Conservation (phyloP, 805 yeast species). For the Sugiyamaella floridensis region DNA sequence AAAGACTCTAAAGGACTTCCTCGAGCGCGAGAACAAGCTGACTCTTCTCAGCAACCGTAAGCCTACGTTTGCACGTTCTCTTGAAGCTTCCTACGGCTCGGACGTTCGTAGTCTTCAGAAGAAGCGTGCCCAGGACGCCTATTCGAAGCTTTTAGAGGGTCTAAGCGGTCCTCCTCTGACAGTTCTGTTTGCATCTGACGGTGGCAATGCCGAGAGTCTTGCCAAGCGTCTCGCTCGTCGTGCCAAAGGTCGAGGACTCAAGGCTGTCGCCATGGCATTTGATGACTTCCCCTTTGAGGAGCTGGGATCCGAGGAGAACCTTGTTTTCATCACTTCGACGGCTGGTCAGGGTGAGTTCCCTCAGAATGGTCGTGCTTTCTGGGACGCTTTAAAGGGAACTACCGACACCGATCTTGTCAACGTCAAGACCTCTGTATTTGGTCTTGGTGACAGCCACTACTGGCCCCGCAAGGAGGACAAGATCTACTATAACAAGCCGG, state of each 20-base stretch:
- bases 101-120: slow-evolving; percentile 54
- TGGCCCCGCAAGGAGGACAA: slow-evolving; percentile 98
- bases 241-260: slow-evolving; percentile 73
- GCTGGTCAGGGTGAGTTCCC: slow-evolving; percentile 88
- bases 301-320: slow-evolving; percentile 59
- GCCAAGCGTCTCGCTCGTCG: slow-evolving; percentile 74
- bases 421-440: slow-evolving; percentile 57
- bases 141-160: slow-evolving; percentile 69
- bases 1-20: slow-evolving; percentile 66
- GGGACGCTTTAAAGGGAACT: slow-evolving; percentile 63
- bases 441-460: slow-evolving; percentile 76
- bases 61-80: slow-evolving; percentile 72
- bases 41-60: slow-evolving; percentile 62
- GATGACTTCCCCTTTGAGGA: slow-evolving; percentile 71
- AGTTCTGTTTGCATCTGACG: slow-evolving; percentile 83
- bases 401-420: slow-evolving; percentile 57
- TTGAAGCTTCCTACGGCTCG: slow-evolving; percentile 56
- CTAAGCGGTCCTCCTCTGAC: slow-evolving; percentile 88
- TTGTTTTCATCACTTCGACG: slow-evolving; percentile 64
- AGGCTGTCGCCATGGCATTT: slow-evolving; percentile 57
- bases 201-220: slow-evolving; percentile 79
- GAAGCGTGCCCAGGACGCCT: slow-evolving; percentile 68
- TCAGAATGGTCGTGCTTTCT: slow-evolving; percentile 67
- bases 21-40: slow-evolving; percentile 85
- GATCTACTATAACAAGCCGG: slow-evolving; percentile 90